phyloP scores from a whole-genome alignment of 495 filamentous ascomycete species.

The Trichocladium antarcticum region DNA sequence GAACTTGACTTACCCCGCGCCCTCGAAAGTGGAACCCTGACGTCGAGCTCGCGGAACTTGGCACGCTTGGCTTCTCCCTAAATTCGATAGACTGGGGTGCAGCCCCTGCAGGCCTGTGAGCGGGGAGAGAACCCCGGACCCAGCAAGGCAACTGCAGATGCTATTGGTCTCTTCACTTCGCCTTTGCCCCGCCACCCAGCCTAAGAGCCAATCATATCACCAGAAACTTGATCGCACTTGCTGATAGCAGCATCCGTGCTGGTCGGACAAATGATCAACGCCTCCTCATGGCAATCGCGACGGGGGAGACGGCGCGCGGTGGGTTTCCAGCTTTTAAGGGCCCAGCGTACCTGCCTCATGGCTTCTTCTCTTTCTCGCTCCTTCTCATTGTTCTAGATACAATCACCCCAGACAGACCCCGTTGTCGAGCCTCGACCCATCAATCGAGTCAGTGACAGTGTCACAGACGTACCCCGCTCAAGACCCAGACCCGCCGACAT shows the following conservation, averaged over 20 bases:
- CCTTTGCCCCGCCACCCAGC: not conserved
- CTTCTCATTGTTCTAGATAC: not conserved
- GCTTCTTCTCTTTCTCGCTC: not conserved
- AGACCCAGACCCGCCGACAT: not conserved
- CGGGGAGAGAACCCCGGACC: constrained; percentile 1
- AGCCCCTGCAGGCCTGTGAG: not conserved
- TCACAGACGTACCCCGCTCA: constrained; percentile 7
- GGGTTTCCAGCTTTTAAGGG: too few relatives aligned
- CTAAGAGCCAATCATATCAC: constrained; percentile 15
- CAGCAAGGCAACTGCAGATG: constrained; percentile 3
- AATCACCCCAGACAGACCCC: not conserved
- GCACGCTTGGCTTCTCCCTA: constrained; percentile 13
- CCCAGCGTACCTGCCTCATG: not conserved
- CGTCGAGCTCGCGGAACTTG: constrained; percentile 12
- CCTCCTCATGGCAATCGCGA: not conserved
- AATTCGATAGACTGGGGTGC: constrained; percentile 11
- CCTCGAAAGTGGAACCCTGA: constrained; percentile 17
- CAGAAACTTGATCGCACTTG: not conserved
- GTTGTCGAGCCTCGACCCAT: too few relatives aligned
- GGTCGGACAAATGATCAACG: constrained; percentile 10
- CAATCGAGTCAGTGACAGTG: constrained; percentile 13
- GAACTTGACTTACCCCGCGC: constrained; percentile 29
- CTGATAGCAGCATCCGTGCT: constrained; percentile 8
- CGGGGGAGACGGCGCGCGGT: not conserved
- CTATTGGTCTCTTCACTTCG: constrained; percentile 11